phyloP scores from a whole-genome alignment of 202 grass and related monocot species.

The Setaria italica region DNA sequence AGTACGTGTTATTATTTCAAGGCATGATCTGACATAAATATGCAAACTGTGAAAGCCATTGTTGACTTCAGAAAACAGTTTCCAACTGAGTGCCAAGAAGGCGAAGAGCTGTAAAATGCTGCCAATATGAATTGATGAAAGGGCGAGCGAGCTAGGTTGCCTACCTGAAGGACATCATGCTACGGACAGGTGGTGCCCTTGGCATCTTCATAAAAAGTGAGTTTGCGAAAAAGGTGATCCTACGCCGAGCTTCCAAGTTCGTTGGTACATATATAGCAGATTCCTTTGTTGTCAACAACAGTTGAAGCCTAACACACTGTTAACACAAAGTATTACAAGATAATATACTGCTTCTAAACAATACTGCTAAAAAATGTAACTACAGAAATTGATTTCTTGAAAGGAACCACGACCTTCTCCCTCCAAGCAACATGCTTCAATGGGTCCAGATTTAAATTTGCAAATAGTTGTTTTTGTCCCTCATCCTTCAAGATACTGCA shows the following conservation, averaged over 20 bases:
- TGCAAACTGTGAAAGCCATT: neutral
- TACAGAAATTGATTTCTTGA: conserved; percentile 38
- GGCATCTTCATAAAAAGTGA: conserved; percentile 98
- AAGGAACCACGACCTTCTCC: conserved; percentile 67
- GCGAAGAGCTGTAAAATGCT: neutral
- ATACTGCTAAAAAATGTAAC: conserved; percentile 33
- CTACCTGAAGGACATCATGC: conserved; percentile 97
- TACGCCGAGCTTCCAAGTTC: conserved; percentile 89
- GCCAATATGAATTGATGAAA: neutral
- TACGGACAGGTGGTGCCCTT: conserved; percentile 65
- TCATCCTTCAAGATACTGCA: conserved; percentile 56
- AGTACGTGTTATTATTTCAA: conserved; percentile 6
- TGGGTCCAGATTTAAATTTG: conserved; percentile 63
- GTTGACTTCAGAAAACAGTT: conserved; percentile 6
- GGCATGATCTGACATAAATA: conserved; percentile 10
- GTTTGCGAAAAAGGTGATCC: conserved; percentile 99
- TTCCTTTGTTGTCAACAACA: conserved; percentile 94
- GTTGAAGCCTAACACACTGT: conserved; percentile 87
- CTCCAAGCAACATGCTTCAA: conserved; percentile 54
- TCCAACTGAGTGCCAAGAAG: conserved; percentile 7
- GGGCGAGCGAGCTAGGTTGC: conserved; percentile 3
- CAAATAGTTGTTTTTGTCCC: conserved; percentile 39
- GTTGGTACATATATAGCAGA: conserved; percentile 90
- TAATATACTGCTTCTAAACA: conserved; percentile 35
- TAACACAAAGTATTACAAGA: conserved; percentile 29